Evolutionary conservation across 305 asterid species (phyloP).

Genomic region (Fraxinus ornus): DNA sequence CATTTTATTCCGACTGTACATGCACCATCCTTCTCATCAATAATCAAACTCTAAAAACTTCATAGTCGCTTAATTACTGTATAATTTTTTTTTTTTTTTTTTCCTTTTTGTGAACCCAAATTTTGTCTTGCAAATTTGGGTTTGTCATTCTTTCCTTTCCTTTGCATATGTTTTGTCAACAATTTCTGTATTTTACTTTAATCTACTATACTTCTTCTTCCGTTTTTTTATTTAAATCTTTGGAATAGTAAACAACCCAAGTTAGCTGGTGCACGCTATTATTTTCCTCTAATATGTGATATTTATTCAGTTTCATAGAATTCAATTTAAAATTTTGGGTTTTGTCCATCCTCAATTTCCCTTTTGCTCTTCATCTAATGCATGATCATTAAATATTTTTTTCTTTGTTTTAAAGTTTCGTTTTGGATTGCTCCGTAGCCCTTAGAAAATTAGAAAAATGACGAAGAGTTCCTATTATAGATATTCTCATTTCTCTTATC

Average conservation of each 20-base stretch:
- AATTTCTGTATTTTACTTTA: background rate
- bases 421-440: background rate
- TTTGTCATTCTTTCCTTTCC: background rate
- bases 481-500: slow-evolving; percentile 72
- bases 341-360: background rate
- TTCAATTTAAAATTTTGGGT: background rate
- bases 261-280: background rate
- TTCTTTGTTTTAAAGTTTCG: background rate
- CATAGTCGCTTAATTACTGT: background rate
- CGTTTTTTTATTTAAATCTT: background rate
- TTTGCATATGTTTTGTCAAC: background rate
- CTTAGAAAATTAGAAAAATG: background rate
- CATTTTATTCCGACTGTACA: slow-evolving; percentile 29
- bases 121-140: background rate
- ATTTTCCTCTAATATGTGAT: slow-evolving; percentile 1
- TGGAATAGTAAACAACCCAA: background rate
- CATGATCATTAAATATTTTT: background rate
- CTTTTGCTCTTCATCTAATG: background rate
- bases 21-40: background rate
- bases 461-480: slow-evolving; percentile 42
- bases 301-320: background rate
- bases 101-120: background rate
- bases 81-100: background rate
- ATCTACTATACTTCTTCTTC: background rate
- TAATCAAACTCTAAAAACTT: background rate